Conservation (phyloP, 345 rosid species). For the Crucihimalaya himalaica region DNA sequence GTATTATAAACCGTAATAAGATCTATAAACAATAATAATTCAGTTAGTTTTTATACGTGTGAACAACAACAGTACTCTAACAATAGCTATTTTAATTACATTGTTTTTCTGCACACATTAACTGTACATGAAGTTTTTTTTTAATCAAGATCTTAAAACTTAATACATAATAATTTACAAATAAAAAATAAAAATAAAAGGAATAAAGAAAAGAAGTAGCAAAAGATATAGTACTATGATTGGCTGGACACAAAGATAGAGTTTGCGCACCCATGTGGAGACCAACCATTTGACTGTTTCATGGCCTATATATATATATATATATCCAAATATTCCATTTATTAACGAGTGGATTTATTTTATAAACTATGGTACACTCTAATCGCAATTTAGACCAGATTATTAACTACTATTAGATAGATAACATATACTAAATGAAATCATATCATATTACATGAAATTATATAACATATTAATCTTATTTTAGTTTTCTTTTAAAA, state of each 20-base stretch:
- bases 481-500: too few species aligned
- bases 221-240: constrained; percentile 28
- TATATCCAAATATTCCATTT: neutral
- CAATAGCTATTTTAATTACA: constrained; percentile 12
- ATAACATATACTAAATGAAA: neutral
- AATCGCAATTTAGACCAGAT: neutral
- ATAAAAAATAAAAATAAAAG: neutral
- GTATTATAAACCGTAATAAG: constrained; percentile 3
- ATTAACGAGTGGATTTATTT: constrained; percentile 1
- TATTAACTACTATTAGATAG: neutral
- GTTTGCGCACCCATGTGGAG: constrained; percentile 45
- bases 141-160: neutral
- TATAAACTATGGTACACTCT: neutral
- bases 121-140: neutral
- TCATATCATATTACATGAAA: neutral
- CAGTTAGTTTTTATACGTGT: constrained; percentile 30
- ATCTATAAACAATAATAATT: neutral
- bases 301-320: neutral
- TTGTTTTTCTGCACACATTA: constrained; percentile 29
- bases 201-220: constrained; percentile 16
- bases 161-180: neutral
- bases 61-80: constrained; percentile 34
- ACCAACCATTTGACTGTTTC: constrained; percentile 42
- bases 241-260: constrained; percentile 39
- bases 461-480: neutral